Base-by-base conservation (phyloP, 192 early-diverging fungal genomes). In the Funneliformis mosseae region DNA sequence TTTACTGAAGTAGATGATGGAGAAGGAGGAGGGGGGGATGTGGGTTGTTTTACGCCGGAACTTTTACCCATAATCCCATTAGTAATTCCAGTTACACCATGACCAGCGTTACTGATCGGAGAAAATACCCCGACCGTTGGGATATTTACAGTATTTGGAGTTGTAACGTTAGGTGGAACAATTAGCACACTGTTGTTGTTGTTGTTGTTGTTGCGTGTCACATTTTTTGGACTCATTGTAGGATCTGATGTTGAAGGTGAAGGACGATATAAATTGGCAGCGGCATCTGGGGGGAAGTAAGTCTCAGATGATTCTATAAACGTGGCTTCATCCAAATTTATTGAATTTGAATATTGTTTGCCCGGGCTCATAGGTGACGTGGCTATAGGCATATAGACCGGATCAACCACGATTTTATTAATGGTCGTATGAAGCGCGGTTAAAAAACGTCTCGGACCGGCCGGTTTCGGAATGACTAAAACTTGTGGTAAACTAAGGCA, bases 391-490 rank as follows among this genome's bases (percentile, higher is more conserved):
- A 86, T 82, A 64, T 88, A 88, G 18, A 85, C 81, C 7, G 87
- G 88, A 63, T 90, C 86, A 2, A 90, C 82, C 4, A 90, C 81
- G 1, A 86, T 85, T 41, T 85, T 86, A 74, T 88, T 84, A 59
- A 87, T 85, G 12, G 89, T 87, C 7, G 88, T 89, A 76, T 90
- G 90, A 16, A 92, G 81, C 2, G 90, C 90, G 1, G 88, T 88
- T 61, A 92, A 71, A 38, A 90, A 87, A 21, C 90, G 80, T 8
- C 90, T 81, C 12, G 91, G 91, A 12, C 91, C 91, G 39, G 88
- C 89, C 5, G 91, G 91, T 70, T 92, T 92, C 12, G 91, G 88
- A 39, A 92, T 83, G 8, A 92, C 89, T 16, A 92, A 75, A 11
- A 91, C 83, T 43, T 88, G 87, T 10, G 88, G 90, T 61, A 88